Conservation (phyloP, 1,284 basidiomycete genomes). For the Cryptococcus depauperatus region DNA sequence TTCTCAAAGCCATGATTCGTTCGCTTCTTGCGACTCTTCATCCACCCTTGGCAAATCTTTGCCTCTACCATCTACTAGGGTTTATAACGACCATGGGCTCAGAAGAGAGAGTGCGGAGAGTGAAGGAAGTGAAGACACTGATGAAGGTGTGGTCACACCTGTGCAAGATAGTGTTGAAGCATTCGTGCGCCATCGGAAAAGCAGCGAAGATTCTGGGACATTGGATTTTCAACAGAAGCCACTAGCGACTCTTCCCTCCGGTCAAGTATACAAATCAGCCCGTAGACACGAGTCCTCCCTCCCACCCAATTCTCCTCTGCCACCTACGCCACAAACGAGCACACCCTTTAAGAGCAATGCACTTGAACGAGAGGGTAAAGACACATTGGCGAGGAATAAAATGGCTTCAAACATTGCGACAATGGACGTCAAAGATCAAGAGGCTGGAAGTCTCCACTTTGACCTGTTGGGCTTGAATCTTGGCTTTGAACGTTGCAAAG, state of each 20-base stretch:
- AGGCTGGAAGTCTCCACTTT: slow-evolving; percentile 19
- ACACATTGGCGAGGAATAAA: background rate
- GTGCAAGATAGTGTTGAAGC: background rate
- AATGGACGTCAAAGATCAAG: no score
- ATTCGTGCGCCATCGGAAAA: background rate
- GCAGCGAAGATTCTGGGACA: no score
- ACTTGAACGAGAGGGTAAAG: no score
- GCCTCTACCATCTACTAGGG: background rate
- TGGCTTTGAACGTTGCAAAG: no score
- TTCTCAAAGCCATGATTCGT: background rate
- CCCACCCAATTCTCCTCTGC: background rate
- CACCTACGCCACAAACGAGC: slow-evolving; percentile 1
- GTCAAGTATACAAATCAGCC: background rate
- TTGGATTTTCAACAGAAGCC: no score
- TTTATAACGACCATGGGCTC: background rate
- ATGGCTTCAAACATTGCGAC: no score
- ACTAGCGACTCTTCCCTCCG: background rate
- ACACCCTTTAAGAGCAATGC: no score
- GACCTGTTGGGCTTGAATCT: slow-evolving; percentile 22
- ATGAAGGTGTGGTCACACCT: slow-evolving; percentile 1
- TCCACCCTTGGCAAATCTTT: background rate
- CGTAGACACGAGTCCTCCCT: background rate
- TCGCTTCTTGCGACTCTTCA: slow-evolving; percentile 1
- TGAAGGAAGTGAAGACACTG: background rate
- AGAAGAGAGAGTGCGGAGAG: slow-evolving; percentile 7